A percentile compares a stretch with the other conserved stretches of the same genome.
Evolutionary conservation across 306 rosid genomes (phyloP).

Genomic region (Pueraria montana): DNA sequence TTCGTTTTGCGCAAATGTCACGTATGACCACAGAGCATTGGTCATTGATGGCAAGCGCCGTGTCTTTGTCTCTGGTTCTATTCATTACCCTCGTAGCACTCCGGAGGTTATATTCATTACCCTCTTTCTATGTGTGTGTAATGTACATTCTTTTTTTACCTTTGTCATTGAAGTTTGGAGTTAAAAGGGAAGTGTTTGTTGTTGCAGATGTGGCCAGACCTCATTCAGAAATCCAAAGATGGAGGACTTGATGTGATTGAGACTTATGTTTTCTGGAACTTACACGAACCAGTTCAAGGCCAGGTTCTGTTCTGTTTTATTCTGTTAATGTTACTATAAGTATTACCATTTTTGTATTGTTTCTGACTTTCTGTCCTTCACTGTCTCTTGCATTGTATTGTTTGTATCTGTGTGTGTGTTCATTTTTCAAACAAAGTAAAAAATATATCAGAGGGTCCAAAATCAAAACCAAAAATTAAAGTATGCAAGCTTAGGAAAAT

Average conservation of each 20-base stretch:
- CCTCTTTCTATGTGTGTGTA: not conserved
- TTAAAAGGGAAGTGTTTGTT: conserved; percentile 31
- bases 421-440: not conserved
- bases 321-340: not conserved
- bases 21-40: conserved; percentile 87
- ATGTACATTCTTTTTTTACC: not conserved
- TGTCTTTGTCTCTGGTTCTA: conserved; percentile 86
- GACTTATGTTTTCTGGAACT: conserved; percentile 94
- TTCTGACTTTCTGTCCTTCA: not conserved
- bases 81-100: conserved; percentile 97
- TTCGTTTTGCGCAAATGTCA: conserved; percentile 67
- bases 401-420: not conserved
- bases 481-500: conserved; percentile 22
- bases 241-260: conserved; percentile 97
- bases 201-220: conserved; percentile 96
- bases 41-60: conserved; percentile 83
- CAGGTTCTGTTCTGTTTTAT: conserved; percentile 63
- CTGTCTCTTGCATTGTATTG: conserved; percentile 40
- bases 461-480: not conserved
- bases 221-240: conserved; percentile 87
- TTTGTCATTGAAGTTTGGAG: conserved; percentile 19
- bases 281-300: conserved; percentile 82
- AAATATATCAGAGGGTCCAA: not conserved
- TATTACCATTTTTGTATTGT: conserved; percentile 14
- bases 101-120: conserved; percentile 62